Percentiles rank a stretch among this genome's conserved stretches.
Evolutionary conservation across 805 yeast species (phyloP).

Genomic region (Nakazawaea anatomiae): DNA sequence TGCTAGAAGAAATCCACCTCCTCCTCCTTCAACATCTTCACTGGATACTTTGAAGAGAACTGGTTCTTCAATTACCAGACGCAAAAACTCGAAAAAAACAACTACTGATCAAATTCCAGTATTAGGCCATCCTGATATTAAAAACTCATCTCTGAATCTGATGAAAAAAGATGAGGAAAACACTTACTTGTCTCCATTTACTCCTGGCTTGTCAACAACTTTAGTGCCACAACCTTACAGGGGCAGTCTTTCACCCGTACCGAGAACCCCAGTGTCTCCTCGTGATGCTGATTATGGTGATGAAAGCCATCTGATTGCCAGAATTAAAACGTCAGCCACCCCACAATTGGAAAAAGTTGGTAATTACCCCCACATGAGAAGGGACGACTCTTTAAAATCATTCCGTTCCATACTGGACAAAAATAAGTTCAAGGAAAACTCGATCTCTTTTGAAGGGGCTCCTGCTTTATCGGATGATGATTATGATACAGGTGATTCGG

Average conservation of each 20-base stretch:
- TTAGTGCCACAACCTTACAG: constrained; percentile 37
- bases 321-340: not conserved
- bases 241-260: constrained; percentile 20
- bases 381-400: constrained; percentile 6
- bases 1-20: constrained; percentile 69
- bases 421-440: constrained; percentile 66
- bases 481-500: constrained; percentile 33
- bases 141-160: no score
- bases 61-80: not conserved
- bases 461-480: constrained; percentile 40
- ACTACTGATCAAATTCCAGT: no score
- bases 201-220: constrained; percentile 37
- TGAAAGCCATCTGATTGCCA: not conserved
- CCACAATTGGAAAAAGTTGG: not conserved
- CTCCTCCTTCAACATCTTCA: constrained; percentile 43
- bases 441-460: constrained; percentile 67
- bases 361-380: constrained; percentile 8
- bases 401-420: constrained; percentile 22
- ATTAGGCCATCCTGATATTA: no score
- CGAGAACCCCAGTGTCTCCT: constrained; percentile 24
- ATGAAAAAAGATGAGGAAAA: constrained; percentile 6
- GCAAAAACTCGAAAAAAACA: not conserved
- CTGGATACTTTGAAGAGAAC: not conserved
- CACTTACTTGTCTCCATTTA: constrained; percentile 27
- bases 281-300: not conserved